Conservation (phyloP, 306 rosid genomes). For the Hippophae gyantsensis region DNA sequence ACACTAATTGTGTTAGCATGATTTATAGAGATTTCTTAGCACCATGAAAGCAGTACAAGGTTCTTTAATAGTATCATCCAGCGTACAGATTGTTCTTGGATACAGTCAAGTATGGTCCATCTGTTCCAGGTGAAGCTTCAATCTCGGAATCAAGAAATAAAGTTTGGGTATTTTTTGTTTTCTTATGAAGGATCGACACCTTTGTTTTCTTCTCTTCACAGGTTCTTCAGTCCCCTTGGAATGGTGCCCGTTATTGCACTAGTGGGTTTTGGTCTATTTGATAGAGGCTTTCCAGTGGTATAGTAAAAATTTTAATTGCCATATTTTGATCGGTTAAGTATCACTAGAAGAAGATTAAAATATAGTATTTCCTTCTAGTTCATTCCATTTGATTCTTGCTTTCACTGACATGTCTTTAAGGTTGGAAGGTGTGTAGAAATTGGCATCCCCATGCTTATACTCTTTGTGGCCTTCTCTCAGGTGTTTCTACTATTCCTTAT, state of each 20-base stretch:
- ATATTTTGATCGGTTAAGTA: neutral
- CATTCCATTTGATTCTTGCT: neutral
- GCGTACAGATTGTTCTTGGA: conserved; percentile 88
- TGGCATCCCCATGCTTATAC: conserved; percentile 87
- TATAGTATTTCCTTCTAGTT: neutral
- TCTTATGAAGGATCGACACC: neutral
- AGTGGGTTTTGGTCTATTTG: neutral
- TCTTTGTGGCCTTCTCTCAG: conserved; percentile 81
- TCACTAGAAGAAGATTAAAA: conserved; percentile 1
- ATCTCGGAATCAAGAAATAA: neutral
- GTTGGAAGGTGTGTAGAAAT: conserved; percentile 94
- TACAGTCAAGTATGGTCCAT: conserved; percentile 97
- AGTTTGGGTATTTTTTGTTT: neutral
- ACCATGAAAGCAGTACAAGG: conserved; percentile 98
- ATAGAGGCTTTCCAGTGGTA: neutral
- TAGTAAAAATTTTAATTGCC: neutral
- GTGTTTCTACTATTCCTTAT: conserved; percentile 22
- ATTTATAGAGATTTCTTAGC: conserved; percentile 67
- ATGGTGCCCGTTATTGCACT: neutral
- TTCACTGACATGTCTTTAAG: conserved; percentile 28
- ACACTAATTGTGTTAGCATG: conserved; percentile 12
- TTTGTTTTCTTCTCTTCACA: neutral
- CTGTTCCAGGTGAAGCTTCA: conserved; percentile 64
- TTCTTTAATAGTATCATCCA: conserved; percentile 78
- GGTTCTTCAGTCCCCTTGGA: neutral